phyloP scores from a whole-genome alignment of 1,284 basidiomycete genomes.

The Pseudozyma tsukubaensis region DNA sequence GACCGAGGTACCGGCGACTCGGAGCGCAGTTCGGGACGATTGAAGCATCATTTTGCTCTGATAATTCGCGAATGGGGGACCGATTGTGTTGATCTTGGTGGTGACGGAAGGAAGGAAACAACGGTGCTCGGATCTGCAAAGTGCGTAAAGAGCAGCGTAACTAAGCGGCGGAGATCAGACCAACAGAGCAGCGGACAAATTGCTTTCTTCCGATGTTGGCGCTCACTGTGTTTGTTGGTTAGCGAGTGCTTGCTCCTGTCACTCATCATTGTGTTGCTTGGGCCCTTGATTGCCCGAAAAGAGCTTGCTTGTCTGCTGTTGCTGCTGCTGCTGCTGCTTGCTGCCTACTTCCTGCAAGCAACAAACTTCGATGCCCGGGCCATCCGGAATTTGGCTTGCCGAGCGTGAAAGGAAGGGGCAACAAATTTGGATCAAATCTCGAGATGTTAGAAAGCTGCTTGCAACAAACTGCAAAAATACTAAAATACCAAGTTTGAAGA shows the following conservation, averaged over 20 bases:
- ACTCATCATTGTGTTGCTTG: no score
- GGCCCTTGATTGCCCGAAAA: no score
- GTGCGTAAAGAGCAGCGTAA: no score
- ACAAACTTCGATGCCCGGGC: slow-evolving; percentile 27
- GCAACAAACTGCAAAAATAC: neutral
- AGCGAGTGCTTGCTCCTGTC: neutral
- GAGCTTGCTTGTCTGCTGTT: no score
- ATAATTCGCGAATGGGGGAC: neutral
- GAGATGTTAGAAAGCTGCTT: neutral
- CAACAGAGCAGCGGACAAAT: neutral
- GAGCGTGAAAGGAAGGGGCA: slow-evolving; percentile 35
- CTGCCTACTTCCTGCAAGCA: neutral
- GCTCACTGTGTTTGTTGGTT: neutral
- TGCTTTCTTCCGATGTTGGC: slow-evolving; percentile 21
- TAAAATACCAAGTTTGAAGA: neutral
- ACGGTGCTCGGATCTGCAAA: no score
- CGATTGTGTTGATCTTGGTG: neutral
- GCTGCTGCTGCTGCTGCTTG: no score
- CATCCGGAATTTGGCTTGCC: slow-evolving; percentile 23
- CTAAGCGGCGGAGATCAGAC: neutral
- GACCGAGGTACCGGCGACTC: slow-evolving; percentile 20
- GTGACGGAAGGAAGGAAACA: neutral
- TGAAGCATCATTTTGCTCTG: slow-evolving; percentile 34
- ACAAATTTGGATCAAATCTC: neutral
- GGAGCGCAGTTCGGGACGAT: slow-evolving; percentile 27